Evolutionary conservation across 768 basidiomycete genomes (phyloP), one percentile per base, ranked within the genome.

Genomic region (Russula virescens): DNA sequence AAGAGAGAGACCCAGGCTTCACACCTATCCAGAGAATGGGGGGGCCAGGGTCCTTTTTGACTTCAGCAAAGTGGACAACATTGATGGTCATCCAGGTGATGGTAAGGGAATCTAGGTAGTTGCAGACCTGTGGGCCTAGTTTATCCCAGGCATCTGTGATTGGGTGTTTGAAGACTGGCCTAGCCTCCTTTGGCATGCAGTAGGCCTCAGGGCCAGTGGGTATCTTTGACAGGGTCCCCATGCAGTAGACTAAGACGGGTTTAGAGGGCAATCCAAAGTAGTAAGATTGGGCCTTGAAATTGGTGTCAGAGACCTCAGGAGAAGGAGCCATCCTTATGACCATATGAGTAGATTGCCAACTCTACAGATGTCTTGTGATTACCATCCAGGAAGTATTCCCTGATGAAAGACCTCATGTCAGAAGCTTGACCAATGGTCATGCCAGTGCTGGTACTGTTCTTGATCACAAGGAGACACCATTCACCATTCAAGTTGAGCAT

Each of bases 21-120:
- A 77, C 74, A 19, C 76, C 73, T 8, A 77, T 61, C 68, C 63
- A 71, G n/a, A 76, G 55, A 53, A 72, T n/a, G 49, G 71, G 54
- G 5, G 68, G 63, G 51, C 69, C 63, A 43, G 68, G n/a, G 10
- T 57, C 58, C 53, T 68, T 56, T 51, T 65, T 69, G 10, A 60
- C 69, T 11, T 72, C 57, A 65, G 75, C 72, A 61, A 70, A 76
- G 57, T 68, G 68, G 59, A 75, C 60, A 54, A 69, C 68, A 65
- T 76, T 67, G 54, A 77, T 71, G 23, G 66, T 57, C 8, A 8
- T 31, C 31, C 31, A 31, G 5, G 69, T 71, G 71, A 72, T 77
- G 25, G 55, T 48, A 61, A 77, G 21, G 28, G 65, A 71, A 43
- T 75, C 71, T 54, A 77, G 71, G 55, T 55, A 55, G 2, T 64